These are phyloP conservation scores for Malassezia sp. DNA, from an alignment of 1,284 basidiomycete genomes.

Conservation along the genomic window DNA sequence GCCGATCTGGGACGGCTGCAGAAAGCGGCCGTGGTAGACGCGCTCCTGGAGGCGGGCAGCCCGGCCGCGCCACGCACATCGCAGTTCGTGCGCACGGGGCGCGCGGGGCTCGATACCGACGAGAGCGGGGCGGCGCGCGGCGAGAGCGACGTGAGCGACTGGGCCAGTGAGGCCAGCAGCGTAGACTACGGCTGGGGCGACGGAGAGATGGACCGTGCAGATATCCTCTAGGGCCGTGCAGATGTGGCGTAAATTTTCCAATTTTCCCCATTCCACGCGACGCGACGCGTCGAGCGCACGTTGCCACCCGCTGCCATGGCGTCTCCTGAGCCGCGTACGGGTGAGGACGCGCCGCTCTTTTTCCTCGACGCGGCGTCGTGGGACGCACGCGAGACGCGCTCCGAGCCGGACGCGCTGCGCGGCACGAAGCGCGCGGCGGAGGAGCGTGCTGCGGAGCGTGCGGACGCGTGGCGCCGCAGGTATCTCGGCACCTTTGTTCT, in stretches of 20 bases:
- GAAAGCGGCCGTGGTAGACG: not conserved
- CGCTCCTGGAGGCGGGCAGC: not conserved
- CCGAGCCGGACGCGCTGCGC: not conserved
- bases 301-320: too few relatives aligned
- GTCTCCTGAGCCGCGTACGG: not conserved
- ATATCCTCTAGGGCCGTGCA: constrained; percentile 15
- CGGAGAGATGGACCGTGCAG: constrained; percentile 18
- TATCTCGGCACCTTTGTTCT: constrained; percentile 41
- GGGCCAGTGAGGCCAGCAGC: constrained; percentile 21
- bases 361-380: constrained; percentile 12
- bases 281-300: not conserved
- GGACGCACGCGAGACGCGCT: too few relatives aligned
- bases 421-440: not conserved
- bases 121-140: not conserved
- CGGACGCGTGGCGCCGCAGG: constrained; percentile 14
- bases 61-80: too few relatives aligned
- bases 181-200: constrained; percentile 21
- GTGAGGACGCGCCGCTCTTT: constrained; percentile 15
- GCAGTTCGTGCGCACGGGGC: not conserved
- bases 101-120: constrained; percentile 5
- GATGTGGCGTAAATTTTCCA: not conserved
- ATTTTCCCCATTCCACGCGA: not conserved
- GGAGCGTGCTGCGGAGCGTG: not conserved
- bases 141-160: constrained; percentile 17
- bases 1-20: not conserved